Conservation (phyloP, 1,139 yeast species). For the Blastobotrys indianensis region DNA sequence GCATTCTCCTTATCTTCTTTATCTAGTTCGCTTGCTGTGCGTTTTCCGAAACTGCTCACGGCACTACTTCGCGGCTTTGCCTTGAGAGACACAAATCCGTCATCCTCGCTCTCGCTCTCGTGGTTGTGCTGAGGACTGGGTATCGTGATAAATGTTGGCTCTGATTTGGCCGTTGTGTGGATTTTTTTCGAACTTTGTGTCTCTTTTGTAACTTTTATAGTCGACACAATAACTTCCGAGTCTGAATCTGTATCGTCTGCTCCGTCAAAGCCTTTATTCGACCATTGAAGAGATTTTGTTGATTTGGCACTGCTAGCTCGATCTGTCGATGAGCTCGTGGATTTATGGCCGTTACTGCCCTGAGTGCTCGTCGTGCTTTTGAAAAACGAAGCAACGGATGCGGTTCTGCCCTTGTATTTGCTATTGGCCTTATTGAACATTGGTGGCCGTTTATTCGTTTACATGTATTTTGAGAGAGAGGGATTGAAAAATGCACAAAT, state of each 20-base stretch:
- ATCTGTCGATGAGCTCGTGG: not conserved
- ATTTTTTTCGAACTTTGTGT: no score
- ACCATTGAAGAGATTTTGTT: not conserved
- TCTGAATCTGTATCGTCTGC: not conserved
- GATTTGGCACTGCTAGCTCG: not conserved
- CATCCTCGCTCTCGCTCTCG: not conserved
- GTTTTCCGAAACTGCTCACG: not conserved
- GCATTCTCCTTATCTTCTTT: no score
- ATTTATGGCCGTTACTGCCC: not conserved
- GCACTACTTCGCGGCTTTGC: not conserved
- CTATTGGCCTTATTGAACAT: constrained; percentile 4
- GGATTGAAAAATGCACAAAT: no score
- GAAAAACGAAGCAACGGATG: not conserved
- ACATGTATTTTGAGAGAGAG: not conserved
- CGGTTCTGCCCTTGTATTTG: not conserved
- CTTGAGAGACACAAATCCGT: not conserved
- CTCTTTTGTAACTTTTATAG: no score
- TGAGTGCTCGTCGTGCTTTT: not conserved
- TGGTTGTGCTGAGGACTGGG: no score
- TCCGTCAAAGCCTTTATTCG: not conserved
- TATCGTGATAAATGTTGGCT: not conserved
- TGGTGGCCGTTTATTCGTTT: not conserved
- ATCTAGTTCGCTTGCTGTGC: no score
- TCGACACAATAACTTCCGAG: not conserved
- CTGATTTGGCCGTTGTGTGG: not conserved